Evolutionary conservation across 2,329 filamentous ascomycete genomes (phyloP), one percentile per base, ranked within the genome.

Genomic region (Emergomyces orientalis): DNA sequence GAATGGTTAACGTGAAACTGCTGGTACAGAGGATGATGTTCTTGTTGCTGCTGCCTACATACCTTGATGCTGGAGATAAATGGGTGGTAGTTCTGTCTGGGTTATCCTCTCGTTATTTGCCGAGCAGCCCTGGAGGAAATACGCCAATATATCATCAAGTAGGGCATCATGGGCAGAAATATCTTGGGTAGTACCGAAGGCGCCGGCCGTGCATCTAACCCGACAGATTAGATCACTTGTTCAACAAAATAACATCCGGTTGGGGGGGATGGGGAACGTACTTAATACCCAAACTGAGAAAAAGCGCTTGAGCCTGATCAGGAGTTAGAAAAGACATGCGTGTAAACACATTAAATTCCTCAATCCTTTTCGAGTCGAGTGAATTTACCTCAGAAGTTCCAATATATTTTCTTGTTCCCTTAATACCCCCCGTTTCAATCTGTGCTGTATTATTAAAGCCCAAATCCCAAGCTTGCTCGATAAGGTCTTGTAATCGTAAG

Each of bases 381-480:
- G 11, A 65, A 72, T 67, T 67, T 78, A 90, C 89, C 80, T 97
- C 93, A 9, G 90, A 87, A 1, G 93, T 97, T 19, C 93, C 93
- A 68, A 97, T 97, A 71, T 94, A 97, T 74, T 97, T 97, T 64
- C 94, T 85, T 0, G 92, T 96, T n/a, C 87, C 87, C 66, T 80
- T 85, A 66, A 97, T 89, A 0, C 91, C 91, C 2, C 93, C 93
- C 0, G 92, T 97, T 75, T 97, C 91, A 2, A 84, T 72, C 41
- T 90, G 83, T 3, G 89, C 90, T 54, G 86, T 81, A 2, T 83
- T 73, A 69, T 95, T 94, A 72, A 94, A 90, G 0, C 89, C 91
- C 71, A 81, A 81, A 70, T 96, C 90, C 93, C 93, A 97, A 0
- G 91, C 93, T 19, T 79, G 77, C 74, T 97, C 93, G 68, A 97